Evolutionary conservation across 1,139 yeast genomes (phyloP).

Genomic region (Blastobotrys arbuscula): DNA sequence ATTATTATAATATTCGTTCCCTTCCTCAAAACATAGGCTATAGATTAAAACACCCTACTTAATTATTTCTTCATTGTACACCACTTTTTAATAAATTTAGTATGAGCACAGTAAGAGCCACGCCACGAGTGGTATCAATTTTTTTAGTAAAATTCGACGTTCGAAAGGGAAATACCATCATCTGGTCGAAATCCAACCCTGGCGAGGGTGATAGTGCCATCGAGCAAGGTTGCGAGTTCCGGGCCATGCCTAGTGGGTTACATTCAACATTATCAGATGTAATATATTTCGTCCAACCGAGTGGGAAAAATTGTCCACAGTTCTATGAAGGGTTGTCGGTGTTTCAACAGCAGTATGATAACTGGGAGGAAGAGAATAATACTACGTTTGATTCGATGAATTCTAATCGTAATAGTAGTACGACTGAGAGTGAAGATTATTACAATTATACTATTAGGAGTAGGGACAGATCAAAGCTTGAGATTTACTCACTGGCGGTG

Average conservation of each 20-base stretch:
- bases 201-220: conserved; percentile 28
- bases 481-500: conserved; percentile 33
- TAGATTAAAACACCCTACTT: no score
- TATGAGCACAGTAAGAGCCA: conserved; percentile 7
- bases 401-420: background rate
- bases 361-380: background rate
- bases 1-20: no score
- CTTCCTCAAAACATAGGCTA: no score
- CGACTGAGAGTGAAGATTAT: background rate
- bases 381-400: background rate
- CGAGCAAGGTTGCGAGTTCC: conserved; percentile 53
- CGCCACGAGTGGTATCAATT: conserved; percentile 34
- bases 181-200: conserved; percentile 42
- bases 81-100: background rate
- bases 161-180: conserved; percentile 53
- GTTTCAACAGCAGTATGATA: conserved; percentile 36
- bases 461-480: conserved; percentile 12
- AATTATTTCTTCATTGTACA: background rate
- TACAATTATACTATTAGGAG: background rate
- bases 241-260: conserved; percentile 78
- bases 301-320: conserved; percentile 24
- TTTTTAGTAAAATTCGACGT: conserved; percentile 63
- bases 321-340: conserved; percentile 45
- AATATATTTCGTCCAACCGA: conserved; percentile 44
- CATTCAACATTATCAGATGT: conserved; percentile 56